phyloP scores from a whole-genome alignment of 2,329 filamentous ascomycete species.

The Periconia macrospinosa region DNA sequence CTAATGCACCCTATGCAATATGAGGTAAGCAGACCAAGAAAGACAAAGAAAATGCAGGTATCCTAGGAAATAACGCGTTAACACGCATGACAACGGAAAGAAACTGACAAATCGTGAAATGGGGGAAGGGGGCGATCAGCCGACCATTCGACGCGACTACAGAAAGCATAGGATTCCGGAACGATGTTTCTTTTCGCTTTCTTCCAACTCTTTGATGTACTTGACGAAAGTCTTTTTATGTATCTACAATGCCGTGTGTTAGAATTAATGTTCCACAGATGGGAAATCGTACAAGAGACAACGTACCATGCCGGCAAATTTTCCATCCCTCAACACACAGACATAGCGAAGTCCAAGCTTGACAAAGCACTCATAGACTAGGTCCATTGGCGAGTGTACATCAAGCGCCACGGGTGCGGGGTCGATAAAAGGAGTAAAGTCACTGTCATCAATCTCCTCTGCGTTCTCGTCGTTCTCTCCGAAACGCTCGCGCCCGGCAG shows the following conservation, averaged over 20 bases:
- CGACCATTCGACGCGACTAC: not conserved
- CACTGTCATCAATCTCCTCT: conserved; percentile 56
- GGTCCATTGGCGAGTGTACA: conserved; percentile 84
- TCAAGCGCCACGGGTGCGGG: conserved; percentile 87
- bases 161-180: not conserved
- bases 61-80: too few relatives aligned
- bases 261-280: conserved; percentile 4
- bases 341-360: conserved; percentile 93
- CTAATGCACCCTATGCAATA: not conserved
- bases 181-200: conserved; percentile 44
- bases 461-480: conserved; percentile 61
- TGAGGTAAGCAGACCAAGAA: not conserved
- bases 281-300: not conserved
- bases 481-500: conserved; percentile 46
- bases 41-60: not conserved
- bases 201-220: conserved; percentile 83
- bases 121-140: too few relatives aligned
- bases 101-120: too few relatives aligned
- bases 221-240: conserved; percentile 98
- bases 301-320: conserved; percentile 83
- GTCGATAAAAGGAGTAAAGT: conserved; percentile 91
- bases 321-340: conserved; percentile 81
- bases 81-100: too few relatives aligned
- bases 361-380: conserved; percentile 95
- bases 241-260: conserved; percentile 51